Conservation (phyloP, 257 asterid species). For the Ophiorrhiza pumila region DNA sequence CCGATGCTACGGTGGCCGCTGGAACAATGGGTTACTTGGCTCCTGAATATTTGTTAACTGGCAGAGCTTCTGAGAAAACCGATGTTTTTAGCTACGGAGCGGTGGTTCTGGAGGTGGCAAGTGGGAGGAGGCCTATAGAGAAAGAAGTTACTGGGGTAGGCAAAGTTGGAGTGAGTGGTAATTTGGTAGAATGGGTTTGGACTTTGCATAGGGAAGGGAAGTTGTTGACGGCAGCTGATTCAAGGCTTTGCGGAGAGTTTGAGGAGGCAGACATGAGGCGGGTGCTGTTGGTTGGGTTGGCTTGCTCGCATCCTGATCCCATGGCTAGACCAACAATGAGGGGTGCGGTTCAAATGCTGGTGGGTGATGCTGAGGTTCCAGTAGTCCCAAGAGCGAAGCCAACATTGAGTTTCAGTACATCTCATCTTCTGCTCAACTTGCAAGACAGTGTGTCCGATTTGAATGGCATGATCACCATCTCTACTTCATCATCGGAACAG, state of each 20-base stretch:
- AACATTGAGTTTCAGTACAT: constrained; percentile 60
- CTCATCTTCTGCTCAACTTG: constrained; percentile 56
- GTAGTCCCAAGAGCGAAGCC: constrained; percentile 66
- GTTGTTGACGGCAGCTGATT: constrained; percentile 50
- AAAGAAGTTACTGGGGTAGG: constrained; percentile 48
- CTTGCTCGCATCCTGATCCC: constrained; percentile 80
- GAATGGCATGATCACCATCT: constrained; percentile 59
- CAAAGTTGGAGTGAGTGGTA: constrained; percentile 39
- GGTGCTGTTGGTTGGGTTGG: constrained; percentile 60
- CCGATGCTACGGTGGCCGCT: constrained; percentile 79
- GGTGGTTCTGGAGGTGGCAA: constrained; percentile 78
- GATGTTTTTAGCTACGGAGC: constrained; percentile 82
- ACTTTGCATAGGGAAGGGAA: constrained; percentile 59
- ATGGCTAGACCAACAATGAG: constrained; percentile 74
- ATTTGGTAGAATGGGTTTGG: constrained; percentile 90
- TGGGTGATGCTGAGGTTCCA: constrained; percentile 67
- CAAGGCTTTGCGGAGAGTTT: constrained; percentile 48
- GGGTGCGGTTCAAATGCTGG: constrained; percentile 68
- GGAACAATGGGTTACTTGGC: constrained; percentile 93
- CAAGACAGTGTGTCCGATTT: constrained; percentile 76
- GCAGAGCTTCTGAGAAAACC: constrained; percentile 71
- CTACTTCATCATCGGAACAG: constrained; percentile 61
- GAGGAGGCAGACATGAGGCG: constrained; percentile 58
- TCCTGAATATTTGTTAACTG: constrained; percentile 75
- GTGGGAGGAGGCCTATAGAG: constrained; percentile 76